Conservation (phyloP, 306 rosid species). For the Inga laurina region DNA sequence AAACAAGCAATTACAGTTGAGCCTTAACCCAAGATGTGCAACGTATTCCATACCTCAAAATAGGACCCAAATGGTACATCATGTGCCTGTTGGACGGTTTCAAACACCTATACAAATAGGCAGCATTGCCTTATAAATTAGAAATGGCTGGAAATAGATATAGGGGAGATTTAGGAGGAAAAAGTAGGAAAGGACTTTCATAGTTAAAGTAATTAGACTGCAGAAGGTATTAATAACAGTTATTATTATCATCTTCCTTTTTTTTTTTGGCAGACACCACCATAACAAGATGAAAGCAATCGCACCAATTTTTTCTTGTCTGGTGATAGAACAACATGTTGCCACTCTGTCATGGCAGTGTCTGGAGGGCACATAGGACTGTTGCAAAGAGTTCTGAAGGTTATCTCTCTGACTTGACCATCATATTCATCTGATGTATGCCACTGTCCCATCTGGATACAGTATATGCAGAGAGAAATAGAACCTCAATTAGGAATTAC, state of each 20-base stretch:
- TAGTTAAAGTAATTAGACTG: slow-evolving; percentile 3
- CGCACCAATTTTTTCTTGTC: slow-evolving; percentile 82
- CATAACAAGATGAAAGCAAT: slow-evolving; percentile 26
- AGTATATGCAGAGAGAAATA: slow-evolving; percentile 31
- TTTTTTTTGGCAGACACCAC: not conserved
- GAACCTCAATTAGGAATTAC: slow-evolving; percentile 24
- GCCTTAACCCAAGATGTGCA: slow-evolving; percentile 10
- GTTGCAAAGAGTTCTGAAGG: slow-evolving; percentile 84
- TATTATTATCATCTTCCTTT: not conserved
- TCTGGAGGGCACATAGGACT: slow-evolving; percentile 99
- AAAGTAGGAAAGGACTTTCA: slow-evolving; percentile 11
- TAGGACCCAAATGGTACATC: slow-evolving; percentile 96
- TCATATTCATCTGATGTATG: slow-evolving; percentile 88
- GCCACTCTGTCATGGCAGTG: slow-evolving; percentile 98
- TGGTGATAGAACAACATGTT: slow-evolving; percentile 71
- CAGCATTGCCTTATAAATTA: slow-evolving; percentile 19
- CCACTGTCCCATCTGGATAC: slow-evolving; percentile 93
- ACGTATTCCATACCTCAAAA: slow-evolving; percentile 72
- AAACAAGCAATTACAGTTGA: slow-evolving; percentile 5
- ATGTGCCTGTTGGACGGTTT: slow-evolving; percentile 96
- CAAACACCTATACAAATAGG: slow-evolving; percentile 69
- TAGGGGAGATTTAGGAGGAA: not conserved
- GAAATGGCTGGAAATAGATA: not conserved
- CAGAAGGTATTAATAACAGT: not conserved
- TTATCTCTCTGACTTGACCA: slow-evolving; percentile 93